Evolutionary conservation across 768 basidiomycete species (phyloP).

Genomic region (Asterophora lycoperdoides): DNA sequence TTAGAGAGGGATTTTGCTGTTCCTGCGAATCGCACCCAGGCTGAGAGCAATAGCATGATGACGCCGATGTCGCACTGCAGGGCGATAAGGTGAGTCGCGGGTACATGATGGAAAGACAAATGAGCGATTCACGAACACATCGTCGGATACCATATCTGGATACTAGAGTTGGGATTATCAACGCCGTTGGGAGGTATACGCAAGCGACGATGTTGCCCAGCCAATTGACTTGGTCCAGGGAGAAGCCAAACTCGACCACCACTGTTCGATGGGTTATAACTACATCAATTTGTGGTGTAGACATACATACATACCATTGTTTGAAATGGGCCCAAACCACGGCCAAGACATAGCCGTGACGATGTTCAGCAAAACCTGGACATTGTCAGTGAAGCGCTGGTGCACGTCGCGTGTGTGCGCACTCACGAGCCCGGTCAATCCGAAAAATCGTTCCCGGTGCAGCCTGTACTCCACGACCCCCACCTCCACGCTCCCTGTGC

Average conservation of each 20-base stretch:
- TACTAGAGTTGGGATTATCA: conserved; percentile 55
- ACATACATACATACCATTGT: conserved; percentile 45
- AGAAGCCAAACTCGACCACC: conserved; percentile 59
- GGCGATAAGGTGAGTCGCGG: neutral
- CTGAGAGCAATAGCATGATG: conserved; percentile 49
- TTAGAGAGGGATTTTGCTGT: conserved; percentile 51
- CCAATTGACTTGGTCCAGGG: conserved; percentile 75
- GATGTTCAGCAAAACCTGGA: conserved; percentile 57
- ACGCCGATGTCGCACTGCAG: conserved; percentile 62
- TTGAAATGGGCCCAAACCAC: conserved; percentile 85
- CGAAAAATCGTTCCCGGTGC: conserved; percentile 67
- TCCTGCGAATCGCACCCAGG: conserved; percentile 77
- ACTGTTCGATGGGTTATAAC: conserved; percentile 33
- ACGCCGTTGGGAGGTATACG: conserved; percentile 58
- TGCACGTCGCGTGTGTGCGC: neutral
- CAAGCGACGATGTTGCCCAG: conserved; percentile 64
- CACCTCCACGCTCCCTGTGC: neutral
- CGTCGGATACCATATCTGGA: conserved; percentile 56
- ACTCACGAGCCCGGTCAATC: conserved; percentile 58
- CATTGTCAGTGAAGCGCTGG: neutral
- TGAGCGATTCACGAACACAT: conserved; percentile 48
- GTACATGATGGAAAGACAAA: neutral
- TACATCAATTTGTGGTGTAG: neutral
- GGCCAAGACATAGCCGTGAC: conserved; percentile 65
- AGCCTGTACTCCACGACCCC: conserved; percentile 43